Base-by-base conservation (phyloP, 257 asterid species). In the Knoxia roxburghii region DNA sequence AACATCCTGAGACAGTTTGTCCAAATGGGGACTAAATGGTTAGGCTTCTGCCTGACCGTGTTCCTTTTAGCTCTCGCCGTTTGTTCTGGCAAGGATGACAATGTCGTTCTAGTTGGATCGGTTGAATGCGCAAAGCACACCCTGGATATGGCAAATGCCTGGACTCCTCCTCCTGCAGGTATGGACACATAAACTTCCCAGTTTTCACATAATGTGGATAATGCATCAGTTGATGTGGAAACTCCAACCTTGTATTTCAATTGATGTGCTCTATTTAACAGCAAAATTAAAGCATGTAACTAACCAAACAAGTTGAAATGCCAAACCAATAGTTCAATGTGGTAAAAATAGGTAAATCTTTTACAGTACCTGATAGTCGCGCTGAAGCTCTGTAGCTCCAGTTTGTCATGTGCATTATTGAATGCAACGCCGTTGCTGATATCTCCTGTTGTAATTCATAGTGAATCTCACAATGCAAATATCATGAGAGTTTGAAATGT, bases 151-250 rank as follows among this genome's bases (percentile, higher is more conserved):
- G 65, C 29, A 8, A 20, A 4, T 15, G 11, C 52, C 32, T 27
- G 33, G 68, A 40, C 45, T 26, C 30, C 30, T 21, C 8, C 50
- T 21, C 21, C 60, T 64, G 55, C 76, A 56, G 71, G 71, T 65
- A 23, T 21, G 32, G 10, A 2, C 8, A 29, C 24, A 0, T 7
- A 37, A 37, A 37, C 2, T 20, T 30, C 2, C 21, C 15, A 32
- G 8, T 2, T 40, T 60, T 11, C 32, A 13, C 29, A 59, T 23
- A n/a, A 9, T 17, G 39, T 58, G 15, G 39, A 33, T 30, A 3
- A 17, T 33, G 37, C 14, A 41, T 33, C 39, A 2, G 39, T 33
- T n/a, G n/a, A n/a, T n/a, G n/a, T n/a, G n/a, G n/a, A n/a, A n/a
- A n/a, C n/a, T n/a, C n/a, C n/a, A n/a, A n/a, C n/a, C n/a, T n/a